A percentile compares a stretch with the other conserved stretches of the same genome.
These are phyloP conservation scores for Fusarium tjaetaba DNA, from an alignment of 2,329 filamentous ascomycete genomes.

Conservation along the genomic window DNA sequence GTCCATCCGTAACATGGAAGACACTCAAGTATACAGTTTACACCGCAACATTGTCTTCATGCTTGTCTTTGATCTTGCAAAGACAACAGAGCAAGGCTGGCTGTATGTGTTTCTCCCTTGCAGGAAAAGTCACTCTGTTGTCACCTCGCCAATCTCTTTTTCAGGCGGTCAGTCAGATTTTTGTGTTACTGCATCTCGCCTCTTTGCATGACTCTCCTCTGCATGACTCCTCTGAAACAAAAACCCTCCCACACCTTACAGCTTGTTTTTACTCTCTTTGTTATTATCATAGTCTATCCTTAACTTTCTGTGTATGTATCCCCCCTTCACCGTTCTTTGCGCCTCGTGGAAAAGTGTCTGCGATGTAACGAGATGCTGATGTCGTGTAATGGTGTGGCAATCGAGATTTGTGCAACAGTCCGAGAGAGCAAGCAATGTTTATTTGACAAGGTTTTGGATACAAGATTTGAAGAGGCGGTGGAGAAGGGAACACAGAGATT, in stretches of 20 bases:
- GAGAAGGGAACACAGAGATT: conserved; percentile 10
- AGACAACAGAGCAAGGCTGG: background rate
- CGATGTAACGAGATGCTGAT: conserved; percentile 19
- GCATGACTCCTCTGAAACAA: conserved; percentile 36
- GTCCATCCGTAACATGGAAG: background rate
- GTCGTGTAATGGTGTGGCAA: conserved; percentile 39
- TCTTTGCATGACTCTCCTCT: conserved; percentile 25
- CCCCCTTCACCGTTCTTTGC: conserved; percentile 34
- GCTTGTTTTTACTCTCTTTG: background rate
- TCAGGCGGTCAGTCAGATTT: conserved; percentile 28
- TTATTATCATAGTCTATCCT: background rate
- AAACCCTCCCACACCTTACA: background rate
- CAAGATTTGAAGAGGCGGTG: conserved; percentile 23
- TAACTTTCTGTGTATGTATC: background rate
- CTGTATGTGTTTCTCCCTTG: conserved; percentile 5
- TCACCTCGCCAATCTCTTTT: background rate
- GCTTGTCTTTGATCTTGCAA: background rate
- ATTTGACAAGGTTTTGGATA: conserved; percentile 2
- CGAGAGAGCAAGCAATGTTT: background rate
- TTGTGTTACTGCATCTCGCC: conserved; percentile 36
- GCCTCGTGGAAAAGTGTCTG: conserved; percentile 18
- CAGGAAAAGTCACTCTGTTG: conserved; percentile 5
- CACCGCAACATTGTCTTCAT: conserved; percentile 5
- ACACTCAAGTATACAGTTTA: background rate
- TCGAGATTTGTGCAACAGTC: conserved; percentile 43